Percentiles rank a stretch among this genome's conserved stretches.
Evolutionary conservation across 176 grass and related monocot species (phyloP).

Genomic region (Canna indica): DNA sequence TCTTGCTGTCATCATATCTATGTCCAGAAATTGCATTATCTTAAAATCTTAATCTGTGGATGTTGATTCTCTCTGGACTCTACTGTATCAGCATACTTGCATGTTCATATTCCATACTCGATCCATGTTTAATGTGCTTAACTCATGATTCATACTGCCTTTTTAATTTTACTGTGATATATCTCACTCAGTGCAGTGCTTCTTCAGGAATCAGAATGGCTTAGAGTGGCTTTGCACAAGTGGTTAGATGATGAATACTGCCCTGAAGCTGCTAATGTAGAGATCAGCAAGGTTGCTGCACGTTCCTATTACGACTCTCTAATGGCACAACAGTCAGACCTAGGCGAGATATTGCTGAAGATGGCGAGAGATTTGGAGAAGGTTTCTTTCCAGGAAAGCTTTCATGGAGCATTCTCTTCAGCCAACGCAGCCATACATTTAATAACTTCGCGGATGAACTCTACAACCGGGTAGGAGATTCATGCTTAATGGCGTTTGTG

Average conservation of each 20-base stretch:
- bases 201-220: slow-evolving; percentile 78
- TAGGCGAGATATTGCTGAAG: slow-evolving; percentile 71
- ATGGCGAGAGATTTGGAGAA: slow-evolving; percentile 59
- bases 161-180: no score
- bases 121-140: no score
- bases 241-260: slow-evolving; percentile 88
- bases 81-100: no score
- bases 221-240: slow-evolving; percentile 62
- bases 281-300: slow-evolving; percentile 67
- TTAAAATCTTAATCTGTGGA: no score
- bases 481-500: no score
- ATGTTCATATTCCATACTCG: no score
- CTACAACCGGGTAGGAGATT: neutral
- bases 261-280: slow-evolving; percentile 65
- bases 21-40: no score
- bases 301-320: slow-evolving; percentile 55
- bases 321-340: slow-evolving; percentile 41
- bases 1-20: no score
- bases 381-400: slow-evolving; percentile 69
- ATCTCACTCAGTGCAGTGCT: neutral
- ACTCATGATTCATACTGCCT: neutral
- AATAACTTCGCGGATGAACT: slow-evolving; percentile 54
- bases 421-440: slow-evolving; percentile 63
- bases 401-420: slow-evolving; percentile 71
- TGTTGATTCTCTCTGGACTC: no score